phyloP scores from a whole-genome alignment of 1,284 basidiomycete species.

The Ceraceosorus guamensis region DNA sequence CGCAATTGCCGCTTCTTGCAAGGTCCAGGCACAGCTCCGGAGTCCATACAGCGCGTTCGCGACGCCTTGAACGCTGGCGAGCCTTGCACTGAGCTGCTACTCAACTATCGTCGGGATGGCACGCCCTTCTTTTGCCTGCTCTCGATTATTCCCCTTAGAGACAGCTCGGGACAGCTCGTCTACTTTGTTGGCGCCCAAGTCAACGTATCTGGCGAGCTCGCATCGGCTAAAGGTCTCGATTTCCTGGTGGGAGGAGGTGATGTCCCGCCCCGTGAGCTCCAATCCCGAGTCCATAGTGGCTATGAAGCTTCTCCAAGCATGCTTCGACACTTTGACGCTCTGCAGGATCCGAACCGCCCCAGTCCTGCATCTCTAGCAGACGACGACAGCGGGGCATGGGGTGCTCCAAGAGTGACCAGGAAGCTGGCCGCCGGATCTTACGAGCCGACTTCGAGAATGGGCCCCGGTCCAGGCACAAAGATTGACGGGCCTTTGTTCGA shows the following conservation, averaged over 20 bases:
- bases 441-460: neutral
- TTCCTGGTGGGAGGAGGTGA: constrained; percentile 11
- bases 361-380: too few species aligned
- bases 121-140: constrained; percentile 35
- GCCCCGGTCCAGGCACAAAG: neutral
- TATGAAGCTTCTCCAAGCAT: too few species aligned
- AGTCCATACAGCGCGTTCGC: constrained; percentile 18
- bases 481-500: neutral
- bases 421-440: too few species aligned
- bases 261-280: too few species aligned
- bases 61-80: constrained; percentile 18
- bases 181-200: constrained; percentile 29
- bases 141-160: constrained; percentile 32
- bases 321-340: too few species aligned
- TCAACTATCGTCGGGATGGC: constrained; percentile 35
- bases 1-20: constrained; percentile 43
- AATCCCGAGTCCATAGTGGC: too few species aligned
- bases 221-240: constrained; percentile 8
- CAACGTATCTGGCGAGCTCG: constrained; percentile 14
- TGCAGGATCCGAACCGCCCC: too few species aligned
- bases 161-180: constrained; percentile 19
- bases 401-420: too few species aligned
- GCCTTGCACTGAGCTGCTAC: constrained; percentile 24
- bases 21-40: constrained; percentile 19
- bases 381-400: too few species aligned